Conservation (phyloP, 2,329 filamentous ascomycete genomes). For the Aspergillus transmontanensis region DNA sequence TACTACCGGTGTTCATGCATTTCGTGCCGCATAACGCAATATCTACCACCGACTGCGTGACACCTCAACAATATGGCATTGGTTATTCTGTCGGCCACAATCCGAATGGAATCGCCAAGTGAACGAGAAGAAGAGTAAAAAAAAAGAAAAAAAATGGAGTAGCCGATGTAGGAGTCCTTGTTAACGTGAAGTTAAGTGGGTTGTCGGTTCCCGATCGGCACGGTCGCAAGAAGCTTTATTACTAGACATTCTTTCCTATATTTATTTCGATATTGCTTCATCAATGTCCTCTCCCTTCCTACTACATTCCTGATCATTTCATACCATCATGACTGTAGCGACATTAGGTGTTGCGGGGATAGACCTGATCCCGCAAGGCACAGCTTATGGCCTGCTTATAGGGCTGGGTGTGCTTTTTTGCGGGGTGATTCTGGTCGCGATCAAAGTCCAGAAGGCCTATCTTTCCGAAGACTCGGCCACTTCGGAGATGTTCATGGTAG, state of each 20-base stretch:
- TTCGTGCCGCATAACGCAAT: conserved; percentile 12
- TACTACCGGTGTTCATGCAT: conserved; percentile 9
- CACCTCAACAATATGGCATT: conserved; percentile 1
- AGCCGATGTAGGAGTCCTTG: background rate
- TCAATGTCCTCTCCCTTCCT: background rate
- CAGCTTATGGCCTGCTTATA: conserved; percentile 51
- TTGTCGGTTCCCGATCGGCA: background rate
- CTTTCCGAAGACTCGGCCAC: conserved; percentile 38
- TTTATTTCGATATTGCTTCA: background rate
- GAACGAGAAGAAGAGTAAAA: background rate
- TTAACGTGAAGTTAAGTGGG: conserved; percentile 3
- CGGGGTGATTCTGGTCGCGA: conserved; percentile 49
- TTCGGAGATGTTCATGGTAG: conserved; percentile 48
- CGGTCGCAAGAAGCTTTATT: background rate
- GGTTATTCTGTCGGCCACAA: background rate
- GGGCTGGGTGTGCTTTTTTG: conserved; percentile 53
- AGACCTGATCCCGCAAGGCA: conserved; percentile 30
- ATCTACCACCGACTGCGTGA: conserved; percentile 13
- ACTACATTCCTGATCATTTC: background rate
- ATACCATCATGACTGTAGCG: conserved; percentile 6
- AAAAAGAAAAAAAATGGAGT: background rate
- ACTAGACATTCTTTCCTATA: background rate
- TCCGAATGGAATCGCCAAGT: background rate
- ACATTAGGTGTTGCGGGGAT: conserved; percentile 5
- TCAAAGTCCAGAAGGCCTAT: conserved; percentile 47